Base-by-base conservation (phyloP, 345 rosid genomes). In the Euclidium syriacum region DNA sequence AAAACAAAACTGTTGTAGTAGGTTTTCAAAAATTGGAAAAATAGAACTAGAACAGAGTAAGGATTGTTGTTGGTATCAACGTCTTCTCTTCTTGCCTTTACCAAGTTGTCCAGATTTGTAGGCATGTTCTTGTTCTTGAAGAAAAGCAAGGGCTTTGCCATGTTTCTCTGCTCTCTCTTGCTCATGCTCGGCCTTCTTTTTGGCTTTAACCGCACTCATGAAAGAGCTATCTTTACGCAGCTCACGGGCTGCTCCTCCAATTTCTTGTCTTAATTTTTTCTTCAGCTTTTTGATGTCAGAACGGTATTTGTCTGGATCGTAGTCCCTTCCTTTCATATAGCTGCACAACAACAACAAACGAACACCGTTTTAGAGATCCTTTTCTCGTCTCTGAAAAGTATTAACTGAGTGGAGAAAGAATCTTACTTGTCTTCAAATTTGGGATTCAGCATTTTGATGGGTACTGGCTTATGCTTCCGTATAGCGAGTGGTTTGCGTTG, bases 101-200 rank as follows among this genome's bases (percentile, higher is more conserved):
- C 97, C 96, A 34, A 90, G 72, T 52, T 85, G 97, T 39, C 96
- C 99, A 36, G 97, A 87, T 73, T 84, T 94, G 70, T 71, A 80
- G 48, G 87, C 97, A 73, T 81, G 83, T 61, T 87, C 91, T 69
- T 94, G 96, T 38, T 94, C 99, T 78, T 94, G 97, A 48, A 94
- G 90, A 70, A 87, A 90, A 52, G 97, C 95, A 42, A 64, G 68
- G 12, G 81, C 80, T 71, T 73, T 74, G n/a, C 96, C 96, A 24
- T 80, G 81, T 34, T 78, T 83, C 77, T 86, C 97, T 5, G 77
- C 68, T 51, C 79, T 85, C 76, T 90, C 99, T 72, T 78, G 75
- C 39, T 79, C 83, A 5, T 25, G 14, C 38, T 7, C 27, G 16
- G 77, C 77, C 71, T 71, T 84, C n/a, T 83, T 87, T 54, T 71